Base-by-base conservation (phyloP, 1,139 yeast genomes). In the Hanseniaspora uvarum region DNA sequence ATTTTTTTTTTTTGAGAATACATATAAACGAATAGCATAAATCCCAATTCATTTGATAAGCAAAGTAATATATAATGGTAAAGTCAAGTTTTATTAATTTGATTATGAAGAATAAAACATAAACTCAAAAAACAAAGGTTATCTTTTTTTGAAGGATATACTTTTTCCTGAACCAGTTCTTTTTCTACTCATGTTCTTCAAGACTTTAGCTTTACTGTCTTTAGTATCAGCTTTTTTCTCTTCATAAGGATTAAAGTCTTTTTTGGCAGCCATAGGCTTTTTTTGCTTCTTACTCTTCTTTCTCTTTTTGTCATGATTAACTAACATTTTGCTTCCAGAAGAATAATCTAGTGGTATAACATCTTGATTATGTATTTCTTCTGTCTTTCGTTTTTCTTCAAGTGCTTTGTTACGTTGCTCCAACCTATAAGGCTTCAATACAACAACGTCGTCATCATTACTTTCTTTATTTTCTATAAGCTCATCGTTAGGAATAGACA, bases 191-290 rank as follows among this genome's bases (percentile, higher is more conserved):
- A 36, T 21, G 28, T 70, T 74, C 66, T 77, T 79, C 3, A 76
- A 75, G 8, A 76, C 73, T 59, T 68, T 68, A 8, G 83, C 83
- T 14, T 19, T 43, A 5, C 24, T 43, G 4, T 26, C 40, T 18
- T 21, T 37, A 6, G 24, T 24, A 18, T 5, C 80, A 82, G 36
- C 69, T 70, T 36, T 72, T 69, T 6, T 70, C 72, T 67, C 65
- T 6, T 72, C 65, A 60, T 80, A 82, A 2, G 89, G 88, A 66
- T 83, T 83, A 59, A 79, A 83, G 3, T 76, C 69, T 56, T 76
- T 72, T 62, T 76, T 77, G 62, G 74, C 77, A 50, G 62, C 61
- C 19, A 60, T 59, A 18, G 59, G 63, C 41, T 61, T 61, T 19
- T 61, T 58, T 31, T 61, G 62, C 34, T 60, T 63, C 21, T 58